Evolutionary conservation across 495 filamentous ascomycete species (phyloP).

Genomic region (Hypoxylon perforatum): DNA sequence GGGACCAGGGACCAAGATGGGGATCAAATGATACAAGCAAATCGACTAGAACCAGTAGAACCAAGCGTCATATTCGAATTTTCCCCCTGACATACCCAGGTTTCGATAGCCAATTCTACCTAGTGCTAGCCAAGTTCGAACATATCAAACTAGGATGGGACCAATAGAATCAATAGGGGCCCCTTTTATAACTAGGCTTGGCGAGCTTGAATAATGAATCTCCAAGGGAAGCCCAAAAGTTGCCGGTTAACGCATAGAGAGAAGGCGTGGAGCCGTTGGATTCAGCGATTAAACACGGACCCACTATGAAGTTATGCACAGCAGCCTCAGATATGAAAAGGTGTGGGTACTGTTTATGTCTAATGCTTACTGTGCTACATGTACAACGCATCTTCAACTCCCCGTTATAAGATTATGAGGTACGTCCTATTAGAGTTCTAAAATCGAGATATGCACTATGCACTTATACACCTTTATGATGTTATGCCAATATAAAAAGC

Average conservation of each 20-base stretch:
- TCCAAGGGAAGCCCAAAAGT: neutral
- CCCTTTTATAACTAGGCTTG: slow-evolving; percentile 19
- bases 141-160: slow-evolving; percentile 23
- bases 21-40: slow-evolving; percentile 14
- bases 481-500: too few relatives aligned
- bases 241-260: neutral
- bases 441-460: too few relatives aligned
- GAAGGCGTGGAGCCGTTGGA: slow-evolving; percentile 1
- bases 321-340: slow-evolving; percentile 22
- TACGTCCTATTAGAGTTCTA: too few relatives aligned
- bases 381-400: neutral
- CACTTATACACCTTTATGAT: too few relatives aligned
- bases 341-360: neutral
- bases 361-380: neutral
- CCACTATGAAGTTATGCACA: slow-evolving; percentile 26
- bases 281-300: slow-evolving; percentile 24
- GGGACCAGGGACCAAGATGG: slow-evolving; percentile 13
- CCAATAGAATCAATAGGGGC: neutral
- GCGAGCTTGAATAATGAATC: slow-evolving; percentile 10
- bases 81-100: slow-evolving; percentile 13
- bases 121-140: slow-evolving; percentile 17
- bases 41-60: too few relatives aligned
- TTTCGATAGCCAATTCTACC: slow-evolving; percentile 8
- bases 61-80: too few relatives aligned
- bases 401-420: neutral